Percentiles rank a stretch among this genome's conserved stretches.
These are phyloP conservation scores for Marchantia polymorpha DNA, from an alignment of 225 moss, liverwort and hornwort genomes.

Conservation along the genomic window DNA sequence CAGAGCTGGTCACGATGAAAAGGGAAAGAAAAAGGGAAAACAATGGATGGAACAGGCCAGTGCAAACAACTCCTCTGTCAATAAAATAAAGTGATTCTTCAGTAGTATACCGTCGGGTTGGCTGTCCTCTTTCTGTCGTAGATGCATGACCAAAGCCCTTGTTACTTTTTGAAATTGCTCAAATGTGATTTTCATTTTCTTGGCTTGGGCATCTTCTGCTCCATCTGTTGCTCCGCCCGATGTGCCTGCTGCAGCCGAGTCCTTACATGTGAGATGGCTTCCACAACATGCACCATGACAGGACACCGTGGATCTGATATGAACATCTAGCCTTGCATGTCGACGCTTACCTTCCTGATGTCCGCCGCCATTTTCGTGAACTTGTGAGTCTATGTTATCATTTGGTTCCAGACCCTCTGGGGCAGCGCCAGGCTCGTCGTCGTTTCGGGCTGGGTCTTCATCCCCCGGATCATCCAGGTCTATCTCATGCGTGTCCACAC, in stretches of 20 bases:
- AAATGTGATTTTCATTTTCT: slow-evolving; percentile 87
- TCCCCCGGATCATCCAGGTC: slow-evolving; percentile 77
- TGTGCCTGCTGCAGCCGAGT: not conserved
- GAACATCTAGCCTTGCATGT: not conserved
- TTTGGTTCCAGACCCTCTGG: slow-evolving; percentile 35
- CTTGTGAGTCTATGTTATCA: not conserved
- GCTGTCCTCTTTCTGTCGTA: slow-evolving; percentile 80
- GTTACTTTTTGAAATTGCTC: slow-evolving; percentile 95
- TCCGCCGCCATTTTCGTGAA: not conserved
- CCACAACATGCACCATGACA: not conserved
- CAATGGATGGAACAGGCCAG: too few relatives aligned
- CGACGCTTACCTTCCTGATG: not conserved
- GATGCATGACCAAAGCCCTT: slow-evolving; percentile 82
- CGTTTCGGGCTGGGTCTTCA: slow-evolving; percentile 34
- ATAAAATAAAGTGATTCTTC: not conserved
- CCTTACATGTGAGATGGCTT: not conserved
- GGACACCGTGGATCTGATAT: not conserved
- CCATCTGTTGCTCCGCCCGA: slow-evolving; percentile 21
- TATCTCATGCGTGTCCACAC: slow-evolving; percentile 95
- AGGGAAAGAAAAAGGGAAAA: too few relatives aligned
- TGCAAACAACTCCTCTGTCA: too few relatives aligned
- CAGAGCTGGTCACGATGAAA: too few relatives aligned
- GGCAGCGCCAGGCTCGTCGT: slow-evolving; percentile 37
- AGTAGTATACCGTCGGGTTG: slow-evolving; percentile 55
- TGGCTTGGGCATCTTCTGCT: slow-evolving; percentile 48